phyloP scores from a whole-genome alignment of 768 basidiomycete genomes.

The Pleurotus tuber-regium region DNA sequence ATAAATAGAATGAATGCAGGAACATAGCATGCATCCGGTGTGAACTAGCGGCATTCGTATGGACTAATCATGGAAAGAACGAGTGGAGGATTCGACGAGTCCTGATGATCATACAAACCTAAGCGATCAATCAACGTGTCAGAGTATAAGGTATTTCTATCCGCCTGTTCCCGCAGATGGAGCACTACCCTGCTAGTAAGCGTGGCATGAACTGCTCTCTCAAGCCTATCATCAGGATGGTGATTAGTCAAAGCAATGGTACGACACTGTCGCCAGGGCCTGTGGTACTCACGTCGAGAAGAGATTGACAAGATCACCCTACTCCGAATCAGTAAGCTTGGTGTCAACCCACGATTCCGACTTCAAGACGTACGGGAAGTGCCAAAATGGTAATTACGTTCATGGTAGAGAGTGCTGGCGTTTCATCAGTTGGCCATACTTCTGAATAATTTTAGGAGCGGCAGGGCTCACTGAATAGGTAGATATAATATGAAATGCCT shows the following conservation, averaged over 20 bases:
- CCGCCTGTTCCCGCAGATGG: constrained; percentile 18
- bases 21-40: no score
- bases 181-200: neutral
- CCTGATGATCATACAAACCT: no score
- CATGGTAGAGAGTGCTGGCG: neutral
- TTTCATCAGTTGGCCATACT: no score
- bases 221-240: neutral
- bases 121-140: no score
- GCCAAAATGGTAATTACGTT: neutral
- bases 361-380: neutral
- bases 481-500: neutral
- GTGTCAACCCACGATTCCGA: neutral
- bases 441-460: no score
- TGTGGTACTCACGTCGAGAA: neutral
- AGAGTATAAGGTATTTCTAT: constrained; percentile 13
- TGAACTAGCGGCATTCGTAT: no score
- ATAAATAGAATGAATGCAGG: no score
- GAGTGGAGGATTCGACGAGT: no score
- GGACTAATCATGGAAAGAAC: no score
- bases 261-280: no score
- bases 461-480: neutral
- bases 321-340: neutral
- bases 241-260: neutral
- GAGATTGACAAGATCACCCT: neutral
- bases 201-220: neutral